A percentile compares a stretch with the other conserved stretches of the same genome.
Evolutionary conservation across 768 basidiomycete species (phyloP).

Genomic region (Phaeotremella fagi): DNA sequence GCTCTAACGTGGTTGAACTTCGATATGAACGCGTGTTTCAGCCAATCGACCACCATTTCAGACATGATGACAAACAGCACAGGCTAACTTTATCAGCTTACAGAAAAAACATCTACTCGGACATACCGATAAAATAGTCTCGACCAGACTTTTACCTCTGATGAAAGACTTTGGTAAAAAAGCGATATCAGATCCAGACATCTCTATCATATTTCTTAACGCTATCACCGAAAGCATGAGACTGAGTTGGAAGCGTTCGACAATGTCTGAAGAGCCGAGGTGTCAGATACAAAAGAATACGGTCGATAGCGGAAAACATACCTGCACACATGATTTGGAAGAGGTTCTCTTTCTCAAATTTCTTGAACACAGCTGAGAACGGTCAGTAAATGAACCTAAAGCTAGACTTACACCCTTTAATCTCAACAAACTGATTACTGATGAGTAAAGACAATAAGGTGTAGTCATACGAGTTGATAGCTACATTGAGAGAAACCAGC

Average conservation of each 20-base stretch:
- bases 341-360: constrained; percentile 96
- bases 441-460: constrained; percentile 87
- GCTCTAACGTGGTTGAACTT: constrained; percentile 99
- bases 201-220: constrained; percentile 88
- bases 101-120: background rate
- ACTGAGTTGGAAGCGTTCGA: constrained; percentile 87
- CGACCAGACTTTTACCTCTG: constrained; percentile 44
- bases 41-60: constrained; percentile 94
- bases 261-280: constrained; percentile 64
- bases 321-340: constrained; percentile 98
- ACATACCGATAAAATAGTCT: constrained; percentile 79
- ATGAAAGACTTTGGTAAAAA: constrained; percentile 58
- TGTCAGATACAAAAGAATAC: background rate
- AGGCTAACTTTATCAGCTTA: constrained; percentile 56
- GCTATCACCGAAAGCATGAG: constrained; percentile 89
- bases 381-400: background rate
- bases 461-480: constrained; percentile 96
- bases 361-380: constrained; percentile 75
- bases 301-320: constrained; percentile 44
- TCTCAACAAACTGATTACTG: constrained; percentile 98
- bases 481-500: constrained; percentile 88
- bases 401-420: constrained; percentile 69
- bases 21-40: constrained; percentile 98
- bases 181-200: constrained; percentile 79
- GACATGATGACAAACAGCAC: constrained; percentile 84